These are phyloP conservation scores for Rachicladosporium sp. DNA, from an alignment of 2,329 filamentous ascomycete genomes.

Conservation along the genomic window DNA sequence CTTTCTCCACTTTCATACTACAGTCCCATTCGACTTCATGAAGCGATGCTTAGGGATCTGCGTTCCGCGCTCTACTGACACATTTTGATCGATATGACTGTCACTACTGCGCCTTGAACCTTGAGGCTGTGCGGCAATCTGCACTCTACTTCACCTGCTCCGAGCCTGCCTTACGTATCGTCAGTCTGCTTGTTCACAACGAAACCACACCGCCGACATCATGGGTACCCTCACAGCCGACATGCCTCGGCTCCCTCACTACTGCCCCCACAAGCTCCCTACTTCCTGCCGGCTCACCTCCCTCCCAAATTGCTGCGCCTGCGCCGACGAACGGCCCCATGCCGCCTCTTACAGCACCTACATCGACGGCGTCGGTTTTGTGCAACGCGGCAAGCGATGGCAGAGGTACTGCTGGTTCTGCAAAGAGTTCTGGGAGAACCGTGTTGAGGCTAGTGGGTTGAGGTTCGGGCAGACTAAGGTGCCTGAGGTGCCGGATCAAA, in stretches of 20 bases:
- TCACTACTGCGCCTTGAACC: too few species aligned
- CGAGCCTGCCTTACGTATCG: too few species aligned
- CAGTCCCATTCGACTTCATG: too few species aligned
- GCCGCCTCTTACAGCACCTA: constrained; percentile 33
- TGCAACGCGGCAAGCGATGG: constrained; percentile 36
- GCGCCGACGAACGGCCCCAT: constrained; percentile 25
- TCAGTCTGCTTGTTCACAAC: too few species aligned
- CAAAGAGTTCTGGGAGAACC: constrained; percentile 38
- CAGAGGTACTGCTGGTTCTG: constrained; percentile 42
- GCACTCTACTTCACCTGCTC: too few species aligned
- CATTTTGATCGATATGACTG: too few species aligned
- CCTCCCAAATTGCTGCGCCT: constrained; percentile 20
- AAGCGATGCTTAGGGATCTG: too few species aligned
- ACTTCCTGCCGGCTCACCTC: constrained; percentile 21
- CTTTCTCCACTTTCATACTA: too few species aligned
- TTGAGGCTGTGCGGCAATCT: too few species aligned
- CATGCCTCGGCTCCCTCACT: constrained; percentile 12
- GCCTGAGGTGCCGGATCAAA: constrained; percentile 35
- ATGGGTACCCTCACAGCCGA: constrained; percentile 20
- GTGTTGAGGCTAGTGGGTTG: constrained; percentile 31
- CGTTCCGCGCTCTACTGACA: too few species aligned
- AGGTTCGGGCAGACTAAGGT: constrained; percentile 33
- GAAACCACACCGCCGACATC: not conserved
- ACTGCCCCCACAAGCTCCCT: constrained; percentile 21
- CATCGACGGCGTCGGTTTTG: constrained; percentile 39